Percentiles rank a stretch among this genome's conserved stretches.
phyloP scores from a whole-genome alignment of 768 basidiomycete species.

The Tylopilus felleus region DNA sequence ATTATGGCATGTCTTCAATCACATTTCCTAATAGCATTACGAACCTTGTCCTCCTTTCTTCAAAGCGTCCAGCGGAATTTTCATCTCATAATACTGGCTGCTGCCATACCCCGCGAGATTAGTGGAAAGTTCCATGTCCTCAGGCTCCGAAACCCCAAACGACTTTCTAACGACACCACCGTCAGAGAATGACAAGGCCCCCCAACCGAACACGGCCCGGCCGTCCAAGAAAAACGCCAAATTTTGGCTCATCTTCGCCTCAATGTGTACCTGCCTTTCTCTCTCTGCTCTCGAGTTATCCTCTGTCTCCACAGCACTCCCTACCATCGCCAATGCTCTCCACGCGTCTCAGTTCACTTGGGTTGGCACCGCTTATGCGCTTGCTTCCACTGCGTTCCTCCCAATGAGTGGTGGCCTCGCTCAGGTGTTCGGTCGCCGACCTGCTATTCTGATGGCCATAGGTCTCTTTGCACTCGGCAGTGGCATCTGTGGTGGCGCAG shows the following conservation, averaged over 20 bases:
- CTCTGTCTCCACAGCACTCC: slow-evolving; percentile 40
- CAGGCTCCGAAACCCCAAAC: no score
- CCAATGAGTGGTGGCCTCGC: slow-evolving; percentile 34
- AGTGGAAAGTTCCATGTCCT: no score
- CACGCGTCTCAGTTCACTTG: slow-evolving; percentile 40
- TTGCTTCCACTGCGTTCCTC: slow-evolving; percentile 35
- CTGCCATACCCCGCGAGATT: no score
- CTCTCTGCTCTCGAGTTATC: slow-evolving; percentile 32
- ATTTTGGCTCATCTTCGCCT: slow-evolving; percentile 33
- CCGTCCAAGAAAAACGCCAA: background rate
- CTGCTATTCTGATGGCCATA: slow-evolving; percentile 31
- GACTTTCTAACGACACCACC: no score
- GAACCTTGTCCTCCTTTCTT: no score
- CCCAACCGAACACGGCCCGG: no score
- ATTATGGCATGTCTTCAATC: no score
- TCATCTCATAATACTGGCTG: no score
- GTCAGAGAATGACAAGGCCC: no score
- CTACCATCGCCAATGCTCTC: slow-evolving; percentile 39
- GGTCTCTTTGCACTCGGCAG: slow-evolving; percentile 41
- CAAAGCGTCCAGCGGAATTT: no score
- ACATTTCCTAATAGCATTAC: no score
- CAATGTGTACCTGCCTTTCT: slow-evolving; percentile 27
- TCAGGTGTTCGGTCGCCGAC: slow-evolving; percentile 37
- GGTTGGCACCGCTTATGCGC: slow-evolving; percentile 43
- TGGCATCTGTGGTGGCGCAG: slow-evolving; percentile 40